A percentile compares a stretch with the other conserved stretches of the same genome.
These are phyloP conservation scores for Cucurbita maxima DNA, from an alignment of 306 rosid species.

Conservation along the genomic window DNA sequence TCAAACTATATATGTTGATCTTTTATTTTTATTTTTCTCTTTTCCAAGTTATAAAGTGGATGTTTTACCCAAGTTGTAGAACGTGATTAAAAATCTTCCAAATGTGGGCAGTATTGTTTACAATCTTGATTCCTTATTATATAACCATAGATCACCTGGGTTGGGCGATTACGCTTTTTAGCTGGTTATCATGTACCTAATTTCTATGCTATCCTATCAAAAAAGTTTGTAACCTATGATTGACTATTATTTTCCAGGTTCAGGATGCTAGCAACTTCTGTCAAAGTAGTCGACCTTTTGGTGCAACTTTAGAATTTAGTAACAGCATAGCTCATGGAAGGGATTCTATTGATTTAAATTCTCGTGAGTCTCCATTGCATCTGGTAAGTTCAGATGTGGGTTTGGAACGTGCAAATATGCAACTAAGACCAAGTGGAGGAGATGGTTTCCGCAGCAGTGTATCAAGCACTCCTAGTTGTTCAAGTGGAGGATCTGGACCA, in stretches of 20 bases:
- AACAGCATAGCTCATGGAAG: conserved; percentile 32
- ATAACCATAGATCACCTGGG: background rate
- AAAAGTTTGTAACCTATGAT: background rate
- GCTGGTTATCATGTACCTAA: background rate
- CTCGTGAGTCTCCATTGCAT: conserved; percentile 29
- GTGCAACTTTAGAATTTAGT: conserved; percentile 39
- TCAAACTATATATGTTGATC: background rate
- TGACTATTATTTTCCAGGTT: conserved; percentile 17
- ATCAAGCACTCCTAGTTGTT: conserved; percentile 60
- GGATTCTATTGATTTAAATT: conserved; percentile 31
- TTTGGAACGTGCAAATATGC: conserved; percentile 54
- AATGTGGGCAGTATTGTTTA: background rate
- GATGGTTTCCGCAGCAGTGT: conserved; percentile 78
- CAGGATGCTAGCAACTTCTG: conserved; percentile 28
- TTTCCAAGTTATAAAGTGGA: background rate
- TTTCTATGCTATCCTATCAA: background rate
- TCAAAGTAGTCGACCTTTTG: conserved; percentile 27
- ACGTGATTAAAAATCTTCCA: background rate
- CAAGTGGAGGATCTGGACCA: conserved; percentile 66
- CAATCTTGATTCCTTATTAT: background rate
- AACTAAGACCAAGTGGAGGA: conserved; percentile 42
- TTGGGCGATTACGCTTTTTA: background rate
- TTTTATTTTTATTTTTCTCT: background rate
- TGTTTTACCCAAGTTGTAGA: background rate
- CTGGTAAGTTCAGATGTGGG: conserved; percentile 49